Evolutionary conservation across 2,329 filamentous ascomycete genomes (phyloP).

Genomic region (Phialemonium atrogriseum): DNA sequence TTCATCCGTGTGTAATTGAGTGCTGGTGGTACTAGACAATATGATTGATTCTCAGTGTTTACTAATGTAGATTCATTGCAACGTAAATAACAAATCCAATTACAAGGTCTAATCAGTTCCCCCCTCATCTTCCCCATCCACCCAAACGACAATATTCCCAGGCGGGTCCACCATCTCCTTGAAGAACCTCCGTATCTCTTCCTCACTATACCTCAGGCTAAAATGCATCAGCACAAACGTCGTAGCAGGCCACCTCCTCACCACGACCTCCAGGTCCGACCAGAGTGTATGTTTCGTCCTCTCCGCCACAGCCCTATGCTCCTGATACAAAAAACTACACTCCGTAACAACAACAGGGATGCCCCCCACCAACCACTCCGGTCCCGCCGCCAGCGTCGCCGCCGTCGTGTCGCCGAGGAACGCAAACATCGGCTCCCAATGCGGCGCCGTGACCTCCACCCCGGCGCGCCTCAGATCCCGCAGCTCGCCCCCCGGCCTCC

Average conservation of each 20-base stretch:
- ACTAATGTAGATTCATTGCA: no score
- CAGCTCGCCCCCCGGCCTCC: conserved; percentile 26
- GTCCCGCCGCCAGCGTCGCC: conserved; percentile 26
- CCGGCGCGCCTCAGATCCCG: conserved; percentile 27
- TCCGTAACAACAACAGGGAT: conserved; percentile 40
- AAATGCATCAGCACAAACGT: conserved; percentile 40
- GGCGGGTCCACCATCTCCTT: conserved; percentile 27
- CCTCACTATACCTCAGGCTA: conserved; percentile 34
- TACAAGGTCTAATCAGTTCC: no score
- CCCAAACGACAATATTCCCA: conserved; percentile 37
- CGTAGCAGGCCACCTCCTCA: conserved; percentile 31
- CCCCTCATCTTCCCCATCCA: conserved; percentile 22
- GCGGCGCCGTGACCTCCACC: conserved; percentile 28
- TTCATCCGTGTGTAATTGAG: no score
- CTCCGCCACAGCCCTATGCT: conserved; percentile 32
- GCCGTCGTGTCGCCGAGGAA: conserved; percentile 40
- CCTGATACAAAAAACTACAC: conserved; percentile 37
- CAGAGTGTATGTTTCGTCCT: conserved; percentile 40
- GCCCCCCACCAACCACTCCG: conserved; percentile 28
- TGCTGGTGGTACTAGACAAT: no score
- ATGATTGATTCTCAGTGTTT: no score
- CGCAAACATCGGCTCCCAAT: conserved; percentile 32
- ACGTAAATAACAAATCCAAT: no score
- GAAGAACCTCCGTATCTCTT: conserved; percentile 32
- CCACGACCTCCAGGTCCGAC: conserved; percentile 34